Percentiles rank a stretch among this genome's conserved stretches.
Conservation (phyloP, 192 early-diverging fungal species). For the Haplosporangium gracile region DNA sequence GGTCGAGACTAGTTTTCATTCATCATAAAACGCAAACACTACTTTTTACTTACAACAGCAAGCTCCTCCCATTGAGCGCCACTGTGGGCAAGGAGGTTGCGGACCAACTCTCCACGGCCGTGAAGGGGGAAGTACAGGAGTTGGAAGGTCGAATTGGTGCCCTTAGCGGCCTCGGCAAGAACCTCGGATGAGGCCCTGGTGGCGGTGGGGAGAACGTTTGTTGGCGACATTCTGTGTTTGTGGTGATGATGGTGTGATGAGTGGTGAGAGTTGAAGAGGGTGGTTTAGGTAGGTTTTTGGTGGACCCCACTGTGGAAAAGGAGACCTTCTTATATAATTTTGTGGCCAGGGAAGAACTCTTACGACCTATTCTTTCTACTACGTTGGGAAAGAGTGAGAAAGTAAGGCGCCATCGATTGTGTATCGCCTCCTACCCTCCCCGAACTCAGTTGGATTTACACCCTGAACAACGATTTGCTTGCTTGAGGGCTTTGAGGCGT, state of each 20-base stretch:
- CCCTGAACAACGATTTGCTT: neutral
- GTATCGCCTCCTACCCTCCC: neutral
- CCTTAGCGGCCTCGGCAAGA: constrained; percentile 18
- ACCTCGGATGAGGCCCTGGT: constrained; percentile 13
- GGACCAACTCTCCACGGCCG: constrained; percentile 15
- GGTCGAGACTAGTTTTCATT: neutral
- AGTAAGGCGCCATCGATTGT: neutral
- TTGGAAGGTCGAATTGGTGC: constrained; percentile 9
- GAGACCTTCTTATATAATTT: neutral
- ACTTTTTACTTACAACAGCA: neutral
- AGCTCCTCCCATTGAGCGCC: constrained; percentile 17
- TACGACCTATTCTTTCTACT: neutral
- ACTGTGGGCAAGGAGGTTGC: constrained; percentile 23
- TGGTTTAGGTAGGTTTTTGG: neutral
- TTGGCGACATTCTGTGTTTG: constrained; percentile 3
- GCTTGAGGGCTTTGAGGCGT: neutral
- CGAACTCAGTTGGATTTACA: neutral
- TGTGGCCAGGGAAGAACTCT: neutral
- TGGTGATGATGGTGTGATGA: neutral
- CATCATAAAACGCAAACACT: no score
- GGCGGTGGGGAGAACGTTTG: neutral
- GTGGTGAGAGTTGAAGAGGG: neutral
- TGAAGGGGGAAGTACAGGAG: constrained; percentile 21
- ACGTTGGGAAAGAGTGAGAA: neutral
- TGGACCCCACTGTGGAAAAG: neutral